Conservation (phyloP, 768 basidiomycete species). For the Hydnomerulius pinastri region DNA sequence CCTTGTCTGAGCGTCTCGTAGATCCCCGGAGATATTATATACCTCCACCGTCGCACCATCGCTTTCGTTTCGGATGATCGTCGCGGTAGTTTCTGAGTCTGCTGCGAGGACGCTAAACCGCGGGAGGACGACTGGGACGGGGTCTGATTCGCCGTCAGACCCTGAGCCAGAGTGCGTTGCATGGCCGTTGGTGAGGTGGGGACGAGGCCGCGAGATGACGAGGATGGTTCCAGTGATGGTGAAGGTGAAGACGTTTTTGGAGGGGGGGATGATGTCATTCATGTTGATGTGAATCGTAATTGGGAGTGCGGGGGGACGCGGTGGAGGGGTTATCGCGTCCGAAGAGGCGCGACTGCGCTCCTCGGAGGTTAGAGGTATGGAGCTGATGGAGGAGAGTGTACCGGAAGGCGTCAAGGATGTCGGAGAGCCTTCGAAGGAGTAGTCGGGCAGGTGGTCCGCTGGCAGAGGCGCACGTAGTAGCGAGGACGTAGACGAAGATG, state of each 20-base stretch:
- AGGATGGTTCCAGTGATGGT: conserved; percentile 66
- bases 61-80: conserved; percentile 61
- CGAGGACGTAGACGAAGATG: conserved; percentile 55
- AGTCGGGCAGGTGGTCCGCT: conserved; percentile 60
- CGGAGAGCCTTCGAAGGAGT: conserved; percentile 71
- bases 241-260: conserved; percentile 67
- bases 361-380: conserved; percentile 33
- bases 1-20: conserved; percentile 60
- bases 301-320: conserved; percentile 54
- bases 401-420: conserved; percentile 51
- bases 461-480: conserved; percentile 78
- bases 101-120: conserved; percentile 69
- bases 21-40: conserved; percentile 57
- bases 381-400: conserved; percentile 41
- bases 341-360: conserved; percentile 43
- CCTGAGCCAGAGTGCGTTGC: conserved; percentile 15
- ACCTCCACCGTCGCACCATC: conserved; percentile 59
- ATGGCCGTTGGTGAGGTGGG: conserved; percentile 23
- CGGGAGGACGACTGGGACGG: conserved; percentile 61
- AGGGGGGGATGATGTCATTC: conserved; percentile 69
- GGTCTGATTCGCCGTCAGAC: conserved; percentile 34
- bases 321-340: conserved; percentile 20
- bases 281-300: conserved; percentile 80
- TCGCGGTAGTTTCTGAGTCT: conserved; percentile 60
- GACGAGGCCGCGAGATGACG: conserved; percentile 47